Base-by-base conservation (phyloP, 192 early-diverging fungal genomes). In the Phlyctochytrium arcticum region DNA sequence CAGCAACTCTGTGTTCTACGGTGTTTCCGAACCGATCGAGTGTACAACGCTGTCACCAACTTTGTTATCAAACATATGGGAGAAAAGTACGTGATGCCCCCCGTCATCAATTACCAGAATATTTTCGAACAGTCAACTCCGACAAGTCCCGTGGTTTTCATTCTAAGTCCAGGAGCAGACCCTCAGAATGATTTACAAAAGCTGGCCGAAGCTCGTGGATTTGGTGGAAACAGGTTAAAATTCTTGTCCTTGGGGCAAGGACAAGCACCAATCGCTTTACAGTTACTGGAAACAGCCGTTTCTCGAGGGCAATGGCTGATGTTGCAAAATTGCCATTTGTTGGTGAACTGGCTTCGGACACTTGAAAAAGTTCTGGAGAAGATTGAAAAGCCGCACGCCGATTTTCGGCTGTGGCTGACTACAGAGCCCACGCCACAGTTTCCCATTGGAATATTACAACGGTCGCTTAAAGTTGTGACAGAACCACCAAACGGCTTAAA, bases 61-160 rank as follows among this genome's bases (percentile, higher is more conserved):
- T 85, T 83, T 71, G 83, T 85, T 31, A 85, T 85, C 59, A 72
- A 77, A 26, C 64, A 79, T 57, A 80, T 85, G 73, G 83, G 83
- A 51, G 83, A 85, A 77, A 80, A 83, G 62, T 85, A 80, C 60
- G 83, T 85, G 23, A 85, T 85, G 80, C 83, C 80, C n/a, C 83
- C 79, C 8, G 83, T 85, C 36, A 75, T 85, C 71, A 85, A 85
- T 60, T 85, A 66, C 65, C 75, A 85, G 50, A 85, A 85, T 66
- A 85, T 85, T 44, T 85, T 85, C 59, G 83, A 85, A 36, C 83
- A 85, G 56, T 85, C 83, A 1, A 72, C 78, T 2, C 83, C 83
- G 4, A 85, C 83, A 3, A 71, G 71, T 35, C 83, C 83, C 19
- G 83, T 85, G 6, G 83, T 85, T 3, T 85, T 85, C 56, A 80